A percentile compares a stretch with the other conserved stretches of the same genome.
phyloP scores from a whole-genome alignment of 345 rosid genomes.

The Eutrema yunnanense region DNA sequence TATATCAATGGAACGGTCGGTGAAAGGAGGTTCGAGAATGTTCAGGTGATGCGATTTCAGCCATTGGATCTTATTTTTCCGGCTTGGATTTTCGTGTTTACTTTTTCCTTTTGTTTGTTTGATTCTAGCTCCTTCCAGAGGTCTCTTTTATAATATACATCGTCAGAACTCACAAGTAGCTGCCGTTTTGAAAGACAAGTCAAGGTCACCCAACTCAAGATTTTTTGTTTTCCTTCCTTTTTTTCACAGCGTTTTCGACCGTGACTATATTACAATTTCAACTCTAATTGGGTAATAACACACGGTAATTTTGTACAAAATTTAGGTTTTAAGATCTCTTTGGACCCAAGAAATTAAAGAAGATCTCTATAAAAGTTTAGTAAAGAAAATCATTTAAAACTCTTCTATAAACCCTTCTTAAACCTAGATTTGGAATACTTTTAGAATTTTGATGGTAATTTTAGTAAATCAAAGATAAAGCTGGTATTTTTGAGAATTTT shows the following conservation, averaged over 20 bases:
- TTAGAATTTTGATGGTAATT: too few relatives aligned
- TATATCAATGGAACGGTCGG: slow-evolving; percentile 1
- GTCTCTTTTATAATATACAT: not conserved
- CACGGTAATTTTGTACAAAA: too few relatives aligned
- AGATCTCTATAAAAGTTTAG: too few relatives aligned
- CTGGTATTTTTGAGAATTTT: not conserved
- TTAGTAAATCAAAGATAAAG: too few relatives aligned
- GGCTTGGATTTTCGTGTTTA: not conserved
- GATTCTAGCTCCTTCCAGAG: slow-evolving; percentile 27
- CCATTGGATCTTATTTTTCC: slow-evolving; percentile 21
- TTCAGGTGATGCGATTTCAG: slow-evolving; percentile 3
- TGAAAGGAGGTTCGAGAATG: slow-evolving; percentile 20
- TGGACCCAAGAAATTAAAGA: too few relatives aligned
- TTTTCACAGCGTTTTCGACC: too few relatives aligned
- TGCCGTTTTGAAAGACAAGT: not conserved
- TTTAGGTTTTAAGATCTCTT: too few relatives aligned
- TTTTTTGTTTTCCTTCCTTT: too few relatives aligned
- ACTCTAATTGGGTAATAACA: too few relatives aligned
- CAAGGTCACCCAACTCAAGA: not conserved
- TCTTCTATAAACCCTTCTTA: not conserved
- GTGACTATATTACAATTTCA: too few relatives aligned
- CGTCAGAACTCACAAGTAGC: not conserved
- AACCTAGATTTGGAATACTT: too few relatives aligned
- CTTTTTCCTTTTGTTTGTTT: not conserved
- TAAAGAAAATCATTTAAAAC: not conserved